These are phyloP conservation scores for Lentinula raphanica DNA, from an alignment of 768 basidiomycete genomes.

Conservation along the genomic window DNA sequence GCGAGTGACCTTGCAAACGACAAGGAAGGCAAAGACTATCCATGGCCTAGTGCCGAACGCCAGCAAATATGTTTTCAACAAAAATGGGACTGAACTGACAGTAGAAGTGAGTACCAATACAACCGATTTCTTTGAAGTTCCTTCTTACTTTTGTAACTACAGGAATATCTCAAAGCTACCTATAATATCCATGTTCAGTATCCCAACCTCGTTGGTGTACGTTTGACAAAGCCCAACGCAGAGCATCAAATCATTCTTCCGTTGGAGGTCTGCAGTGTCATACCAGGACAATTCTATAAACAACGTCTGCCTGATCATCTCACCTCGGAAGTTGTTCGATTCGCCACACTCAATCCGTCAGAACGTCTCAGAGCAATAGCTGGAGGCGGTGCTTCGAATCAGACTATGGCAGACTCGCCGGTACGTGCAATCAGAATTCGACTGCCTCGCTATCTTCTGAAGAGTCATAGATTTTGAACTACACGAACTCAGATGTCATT, in stretches of 20 bases:
- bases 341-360: slow-evolving; percentile 42
- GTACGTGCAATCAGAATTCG: not conserved
- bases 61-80: slow-evolving; percentile 37
- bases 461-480: slow-evolving; percentile 4
- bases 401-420: slow-evolving; percentile 18
- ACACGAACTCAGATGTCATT: slow-evolving; percentile 26
- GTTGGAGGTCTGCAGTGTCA: slow-evolving; percentile 40
- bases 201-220: slow-evolving; percentile 36
- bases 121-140: not conserved
- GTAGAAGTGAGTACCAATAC: slow-evolving; percentile 29
- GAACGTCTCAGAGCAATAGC: slow-evolving; percentile 25
- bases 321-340: slow-evolving; percentile 36
- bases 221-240: slow-evolving; percentile 20
- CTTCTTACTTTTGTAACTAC: not conserved
- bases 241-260: slow-evolving; percentile 37
- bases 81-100: slow-evolving; percentile 26
- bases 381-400: slow-evolving; percentile 29
- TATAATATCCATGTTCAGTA: slow-evolving; percentile 27
- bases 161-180: slow-evolving; percentile 37
- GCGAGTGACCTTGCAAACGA: slow-evolving; percentile 24
- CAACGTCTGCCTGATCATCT: slow-evolving; percentile 33
- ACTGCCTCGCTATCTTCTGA: too few species aligned
- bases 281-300: slow-evolving; percentile 45
- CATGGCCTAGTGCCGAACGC: slow-evolving; percentile 30
- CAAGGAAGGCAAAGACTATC: slow-evolving; percentile 28